Evolutionary conservation across 108 stramenopile genomes (phyloP), one percentile per base, ranked within the genome.

Genomic region (Phaeodactylum tricornutum): DNA sequence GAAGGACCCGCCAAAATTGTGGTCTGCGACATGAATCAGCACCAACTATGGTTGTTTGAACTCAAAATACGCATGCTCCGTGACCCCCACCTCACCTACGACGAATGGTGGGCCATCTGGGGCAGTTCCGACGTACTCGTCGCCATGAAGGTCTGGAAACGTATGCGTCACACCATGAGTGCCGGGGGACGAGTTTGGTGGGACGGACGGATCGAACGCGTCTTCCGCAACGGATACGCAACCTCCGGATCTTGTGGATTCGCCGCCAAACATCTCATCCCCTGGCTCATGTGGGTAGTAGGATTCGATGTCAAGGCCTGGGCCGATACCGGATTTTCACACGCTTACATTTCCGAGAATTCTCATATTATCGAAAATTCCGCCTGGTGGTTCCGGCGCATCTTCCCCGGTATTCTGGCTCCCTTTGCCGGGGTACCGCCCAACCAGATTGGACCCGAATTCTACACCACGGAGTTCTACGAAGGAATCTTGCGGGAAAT

Each of bases 81-180:
- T 3, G 73, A 74, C 55, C 67, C 67, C 8, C 61, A 63, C 12
- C 62, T 74, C 47, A 74, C 73, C 54, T 74, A 74, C 51, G 73
- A 74, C 11, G 73, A 74, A 36, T 74, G 73, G 73, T 74, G 73
- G 73, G 54, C 44, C 21, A 69, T 74, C 50, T 74, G 73, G 73
- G 67, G 73, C 27, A 35, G 32, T 31, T 68, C 67, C 47, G 61
- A 74, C 45, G 61, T 61, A 32, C 30, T 49, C 0, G 50, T 61
- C 20, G 73, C 67, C n/a, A 44, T 74, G 35, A 41, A 46, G 2
- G 73, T 74, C 8, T 74, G 73, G 73, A 74, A 68, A 32, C 67
- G 73, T 23, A 74, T 74, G 73, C 58, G 73, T 31, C 73, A 74
- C 51, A 74, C 73, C 63, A 74, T 74, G 73, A 61, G 59, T 12